Evolutionary conservation across 208 protist genomes (phyloP).

Genomic region (Leishmania braziliensis): DNA sequence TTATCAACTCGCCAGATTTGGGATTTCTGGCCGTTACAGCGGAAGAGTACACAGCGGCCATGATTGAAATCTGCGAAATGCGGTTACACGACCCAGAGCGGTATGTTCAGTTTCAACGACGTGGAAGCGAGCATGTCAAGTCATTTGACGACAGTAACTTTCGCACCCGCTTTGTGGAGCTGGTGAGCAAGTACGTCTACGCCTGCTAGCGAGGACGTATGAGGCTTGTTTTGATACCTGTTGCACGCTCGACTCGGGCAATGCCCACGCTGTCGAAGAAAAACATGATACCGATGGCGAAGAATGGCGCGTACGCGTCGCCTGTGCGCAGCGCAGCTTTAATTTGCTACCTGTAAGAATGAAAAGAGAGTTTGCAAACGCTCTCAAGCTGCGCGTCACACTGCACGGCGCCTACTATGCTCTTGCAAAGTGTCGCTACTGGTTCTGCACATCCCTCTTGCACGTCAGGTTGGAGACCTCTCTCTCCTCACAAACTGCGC

Average conservation of each 20-base stretch:
- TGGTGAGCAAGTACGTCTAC: slow-evolving; percentile 32
- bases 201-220: neutral
- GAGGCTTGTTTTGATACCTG: neutral
- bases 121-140: slow-evolving; percentile 32
- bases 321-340: neutral
- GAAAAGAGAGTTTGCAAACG: neutral
- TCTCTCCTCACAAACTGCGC: neutral
- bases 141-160: slow-evolving; percentile 42
- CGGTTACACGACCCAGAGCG: slow-evolving; percentile 22
- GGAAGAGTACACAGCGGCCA: slow-evolving; percentile 85
- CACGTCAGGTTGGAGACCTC: neutral
- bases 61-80: slow-evolving; percentile 60
- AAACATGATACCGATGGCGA: neutral
- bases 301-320: neutral
- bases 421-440: neutral
- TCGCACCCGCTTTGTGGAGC: slow-evolving; percentile 26
- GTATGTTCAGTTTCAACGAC: slow-evolving; percentile 45
- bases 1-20: slow-evolving; percentile 65
- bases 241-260: neutral
- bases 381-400: neutral
- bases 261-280: neutral
- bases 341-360: neutral
- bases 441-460: neutral
- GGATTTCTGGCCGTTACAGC: slow-evolving; percentile 89
- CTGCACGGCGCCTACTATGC: neutral